phyloP scores from a whole-genome alignment of 208 protist genomes.

The Leishmania major region DNA sequence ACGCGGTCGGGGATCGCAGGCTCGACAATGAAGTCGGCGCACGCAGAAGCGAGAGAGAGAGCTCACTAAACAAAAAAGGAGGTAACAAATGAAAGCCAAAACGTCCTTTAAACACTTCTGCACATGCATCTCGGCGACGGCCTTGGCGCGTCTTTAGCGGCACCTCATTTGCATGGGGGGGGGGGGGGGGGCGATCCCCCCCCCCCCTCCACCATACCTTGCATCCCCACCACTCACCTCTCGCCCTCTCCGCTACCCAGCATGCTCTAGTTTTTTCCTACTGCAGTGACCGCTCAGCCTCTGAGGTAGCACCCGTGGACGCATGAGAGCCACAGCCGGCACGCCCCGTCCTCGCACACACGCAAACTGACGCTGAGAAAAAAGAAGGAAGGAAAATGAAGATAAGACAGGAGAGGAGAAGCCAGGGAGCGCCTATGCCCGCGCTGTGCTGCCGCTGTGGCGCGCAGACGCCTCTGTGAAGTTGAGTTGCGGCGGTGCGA shows the following conservation, averaged over 20 bases:
- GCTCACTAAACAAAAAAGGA: not conserved
- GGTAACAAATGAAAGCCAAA: not conserved
- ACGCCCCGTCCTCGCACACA: not conserved
- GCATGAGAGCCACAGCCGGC: not conserved
- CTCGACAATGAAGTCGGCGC: not conserved
- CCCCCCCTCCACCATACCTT: not conserved
- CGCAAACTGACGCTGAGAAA: not conserved
- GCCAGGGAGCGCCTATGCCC: not conserved
- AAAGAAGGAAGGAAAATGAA: not conserved
- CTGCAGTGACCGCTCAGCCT: not conserved
- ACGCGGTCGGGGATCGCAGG: not conserved
- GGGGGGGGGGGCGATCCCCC: not conserved
- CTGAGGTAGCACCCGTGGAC: not conserved
- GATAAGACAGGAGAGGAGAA: not conserved
- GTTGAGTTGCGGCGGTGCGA: not conserved
- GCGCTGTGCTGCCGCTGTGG: not conserved
- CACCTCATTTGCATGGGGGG: not conserved
- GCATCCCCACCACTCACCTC: not conserved
- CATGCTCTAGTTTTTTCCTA: not conserved
- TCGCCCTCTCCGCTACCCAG: not conserved
- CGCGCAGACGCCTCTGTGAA: not conserved
- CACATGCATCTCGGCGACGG: not conserved
- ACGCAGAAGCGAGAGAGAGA: not conserved
- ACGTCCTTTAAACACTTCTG: too few species aligned
- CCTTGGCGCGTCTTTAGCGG: not conserved